Evolutionary conservation across 164 flowering plant genomes (phyloP).

Genomic region (Sedum album): DNA sequence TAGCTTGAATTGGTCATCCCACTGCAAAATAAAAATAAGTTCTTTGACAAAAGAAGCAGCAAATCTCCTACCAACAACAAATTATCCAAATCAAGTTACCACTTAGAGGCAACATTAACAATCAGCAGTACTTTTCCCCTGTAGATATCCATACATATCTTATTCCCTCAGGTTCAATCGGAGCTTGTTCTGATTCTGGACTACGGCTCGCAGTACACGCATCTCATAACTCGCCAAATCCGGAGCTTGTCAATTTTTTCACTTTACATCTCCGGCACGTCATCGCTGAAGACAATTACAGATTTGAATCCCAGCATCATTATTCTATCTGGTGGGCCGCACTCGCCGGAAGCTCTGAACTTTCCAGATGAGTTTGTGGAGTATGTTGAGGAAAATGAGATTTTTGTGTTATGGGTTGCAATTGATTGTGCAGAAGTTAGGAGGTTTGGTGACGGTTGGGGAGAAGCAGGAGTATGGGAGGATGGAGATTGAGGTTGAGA

Average conservation of each 20-base stretch:
- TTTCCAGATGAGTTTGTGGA: conserved; percentile 70
- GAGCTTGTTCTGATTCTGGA: conserved; percentile 75
- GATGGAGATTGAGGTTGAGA: conserved; percentile 70
- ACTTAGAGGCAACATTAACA: no score
- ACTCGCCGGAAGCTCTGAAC: conserved; percentile 44
- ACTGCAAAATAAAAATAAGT: no score
- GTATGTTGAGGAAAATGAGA: conserved; percentile 49
- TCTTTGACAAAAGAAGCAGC: no score
- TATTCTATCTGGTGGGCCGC: conserved; percentile 93
- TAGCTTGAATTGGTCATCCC: no score
- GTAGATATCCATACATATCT: no score
- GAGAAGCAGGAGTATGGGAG: conserved; percentile 86
- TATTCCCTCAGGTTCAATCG: conserved; percentile 35
- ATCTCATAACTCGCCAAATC: conserved; percentile 86
- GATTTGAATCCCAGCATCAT: conserved; percentile 57
- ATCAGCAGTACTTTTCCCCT: no score
- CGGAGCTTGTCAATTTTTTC: conserved; percentile 70
- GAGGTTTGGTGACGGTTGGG: conserved; percentile 65
- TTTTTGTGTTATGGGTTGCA: conserved; percentile 80
- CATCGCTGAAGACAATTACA: conserved; percentile 53
- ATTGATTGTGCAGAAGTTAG: conserved; percentile 73
- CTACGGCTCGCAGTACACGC: conserved; percentile 90
- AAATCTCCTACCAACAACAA: no score
- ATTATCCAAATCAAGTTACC: no score
- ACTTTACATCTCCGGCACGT: conserved; percentile 79